A percentile compares a stretch with the other conserved stretches of the same genome.
These are phyloP conservation scores for Claviceps sp. DNA, from an alignment of 2,329 filamentous ascomycete genomes.

Conservation along the genomic window DNA sequence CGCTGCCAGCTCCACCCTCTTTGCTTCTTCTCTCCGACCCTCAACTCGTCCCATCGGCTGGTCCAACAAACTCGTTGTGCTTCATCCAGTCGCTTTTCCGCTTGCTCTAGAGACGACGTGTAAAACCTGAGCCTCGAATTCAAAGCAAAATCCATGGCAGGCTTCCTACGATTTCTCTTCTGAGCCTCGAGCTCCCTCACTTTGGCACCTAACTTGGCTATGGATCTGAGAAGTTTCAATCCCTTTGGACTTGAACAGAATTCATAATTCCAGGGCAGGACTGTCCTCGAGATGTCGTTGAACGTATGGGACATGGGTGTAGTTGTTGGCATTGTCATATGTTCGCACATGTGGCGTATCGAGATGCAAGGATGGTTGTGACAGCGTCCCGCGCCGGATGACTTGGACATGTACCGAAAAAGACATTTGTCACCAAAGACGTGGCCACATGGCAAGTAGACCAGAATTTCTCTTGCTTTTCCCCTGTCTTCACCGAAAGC, in stretches of 20 bases:
- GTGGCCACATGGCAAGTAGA: conserved; percentile 16
- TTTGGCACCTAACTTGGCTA: background rate
- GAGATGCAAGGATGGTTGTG: conserved; percentile 6
- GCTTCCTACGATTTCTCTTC: background rate
- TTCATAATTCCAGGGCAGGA: conserved; percentile 10
- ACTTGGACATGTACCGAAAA: conserved; percentile 3
- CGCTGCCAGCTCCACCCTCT: conserved; percentile 1
- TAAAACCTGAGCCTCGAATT: background rate
- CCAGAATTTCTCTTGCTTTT: conserved; percentile 6
- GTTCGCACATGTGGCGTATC: conserved; percentile 11
- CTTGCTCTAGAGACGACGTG: background rate
- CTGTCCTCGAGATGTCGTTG: background rate
- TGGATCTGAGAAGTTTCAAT: background rate
- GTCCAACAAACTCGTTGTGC: conserved; percentile 4
- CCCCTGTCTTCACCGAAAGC: background rate
- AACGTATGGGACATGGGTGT: background rate
- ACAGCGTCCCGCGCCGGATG: conserved; percentile 2
- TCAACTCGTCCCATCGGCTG: conserved; percentile 3
- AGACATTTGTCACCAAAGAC: conserved; percentile 13
- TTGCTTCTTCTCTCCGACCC: conserved; percentile 1
- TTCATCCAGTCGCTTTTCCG: conserved; percentile 3
- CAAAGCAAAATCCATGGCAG: background rate
- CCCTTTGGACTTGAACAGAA: conserved; percentile 8
- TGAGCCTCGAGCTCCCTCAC: conserved; percentile 1
- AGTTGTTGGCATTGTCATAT: conserved; percentile 4